These are phyloP conservation scores for Corchorus capsularis DNA, from an alignment of 345 rosid species.

Conservation along the genomic window DNA sequence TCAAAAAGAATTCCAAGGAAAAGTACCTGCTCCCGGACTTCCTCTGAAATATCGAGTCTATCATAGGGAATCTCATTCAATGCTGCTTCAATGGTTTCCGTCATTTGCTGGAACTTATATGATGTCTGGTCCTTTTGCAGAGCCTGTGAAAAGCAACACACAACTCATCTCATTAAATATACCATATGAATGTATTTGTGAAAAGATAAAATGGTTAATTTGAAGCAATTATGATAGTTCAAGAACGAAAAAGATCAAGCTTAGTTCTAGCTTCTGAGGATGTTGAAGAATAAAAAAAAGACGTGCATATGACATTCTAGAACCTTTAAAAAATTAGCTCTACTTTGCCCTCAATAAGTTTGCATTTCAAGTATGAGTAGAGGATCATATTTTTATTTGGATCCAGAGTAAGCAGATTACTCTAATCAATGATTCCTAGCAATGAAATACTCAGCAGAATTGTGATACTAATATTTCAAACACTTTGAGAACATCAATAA, in stretches of 20 bases:
- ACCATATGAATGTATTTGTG: background rate
- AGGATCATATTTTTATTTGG: background rate
- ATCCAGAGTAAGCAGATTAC: background rate
- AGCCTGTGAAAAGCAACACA: slow-evolving; percentile 42
- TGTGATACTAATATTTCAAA: background rate
- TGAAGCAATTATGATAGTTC: background rate
- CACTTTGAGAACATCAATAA: background rate
- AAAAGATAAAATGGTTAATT: slow-evolving; percentile 4
- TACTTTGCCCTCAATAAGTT: background rate
- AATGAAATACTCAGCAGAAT: background rate
- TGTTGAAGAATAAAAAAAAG: background rate
- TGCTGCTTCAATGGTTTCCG: slow-evolving; percentile 74
- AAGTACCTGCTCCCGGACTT: slow-evolving; percentile 87
- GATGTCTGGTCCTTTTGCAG: slow-evolving; percentile 50
- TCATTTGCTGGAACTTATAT: slow-evolving; percentile 48
- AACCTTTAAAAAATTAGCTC: background rate
- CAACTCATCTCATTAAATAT: background rate
- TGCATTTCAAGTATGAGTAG: background rate
- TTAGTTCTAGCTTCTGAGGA: background rate
- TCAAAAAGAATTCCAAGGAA: background rate
- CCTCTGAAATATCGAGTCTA: slow-evolving; percentile 67
- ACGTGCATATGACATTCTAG: background rate
- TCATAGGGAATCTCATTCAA: slow-evolving; percentile 62
- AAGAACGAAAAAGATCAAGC: background rate
- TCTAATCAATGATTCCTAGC: background rate